A percentile compares a stretch with the other conserved stretches of the same genome.
phyloP scores from a whole-genome alignment of 805 yeast genomes.

The Candida dajiaensis region DNA sequence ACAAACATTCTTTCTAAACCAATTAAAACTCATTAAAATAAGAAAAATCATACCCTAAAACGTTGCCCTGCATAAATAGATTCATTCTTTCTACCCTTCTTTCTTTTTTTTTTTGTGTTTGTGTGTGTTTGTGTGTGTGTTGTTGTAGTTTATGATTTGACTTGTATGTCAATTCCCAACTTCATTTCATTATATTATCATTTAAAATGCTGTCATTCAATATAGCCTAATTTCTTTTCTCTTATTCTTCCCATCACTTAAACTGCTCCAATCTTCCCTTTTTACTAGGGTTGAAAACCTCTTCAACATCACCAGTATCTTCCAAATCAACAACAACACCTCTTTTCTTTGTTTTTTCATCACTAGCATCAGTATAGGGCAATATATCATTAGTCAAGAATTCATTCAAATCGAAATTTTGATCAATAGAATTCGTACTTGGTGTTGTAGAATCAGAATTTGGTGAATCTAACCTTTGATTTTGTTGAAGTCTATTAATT shows the following conservation, averaged over 20 bases:
- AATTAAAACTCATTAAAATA: background rate
- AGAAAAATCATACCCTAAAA: background rate
- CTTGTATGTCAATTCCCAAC: background rate
- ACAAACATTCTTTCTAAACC: background rate
- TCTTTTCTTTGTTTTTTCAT: background rate
- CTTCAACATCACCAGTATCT: slow-evolving; percentile 7
- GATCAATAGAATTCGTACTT: slow-evolving; percentile 1
- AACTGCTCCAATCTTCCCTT: slow-evolving; percentile 1
- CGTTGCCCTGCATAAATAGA: background rate
- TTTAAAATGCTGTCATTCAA: background rate
- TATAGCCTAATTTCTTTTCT: background rate
- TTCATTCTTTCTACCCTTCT: background rate
- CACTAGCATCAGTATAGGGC: background rate
- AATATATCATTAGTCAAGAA: slow-evolving; percentile 8
- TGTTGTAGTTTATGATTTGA: background rate
- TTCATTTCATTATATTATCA: background rate
- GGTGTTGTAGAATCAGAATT: background rate
- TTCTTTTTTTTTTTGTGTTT: no score
- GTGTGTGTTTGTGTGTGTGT: no score
- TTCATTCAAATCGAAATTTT: slow-evolving; percentile 20
- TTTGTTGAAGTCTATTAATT: slow-evolving; percentile 13
- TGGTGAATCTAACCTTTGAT: background rate
- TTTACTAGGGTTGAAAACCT: slow-evolving; percentile 7
- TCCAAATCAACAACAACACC: background rate
- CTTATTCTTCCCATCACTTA: background rate